Percentiles rank a stretch among this genome's conserved stretches.
Evolutionary conservation across 2,329 filamentous ascomycete species (phyloP).

Genomic region (Fusarium equiseti): DNA sequence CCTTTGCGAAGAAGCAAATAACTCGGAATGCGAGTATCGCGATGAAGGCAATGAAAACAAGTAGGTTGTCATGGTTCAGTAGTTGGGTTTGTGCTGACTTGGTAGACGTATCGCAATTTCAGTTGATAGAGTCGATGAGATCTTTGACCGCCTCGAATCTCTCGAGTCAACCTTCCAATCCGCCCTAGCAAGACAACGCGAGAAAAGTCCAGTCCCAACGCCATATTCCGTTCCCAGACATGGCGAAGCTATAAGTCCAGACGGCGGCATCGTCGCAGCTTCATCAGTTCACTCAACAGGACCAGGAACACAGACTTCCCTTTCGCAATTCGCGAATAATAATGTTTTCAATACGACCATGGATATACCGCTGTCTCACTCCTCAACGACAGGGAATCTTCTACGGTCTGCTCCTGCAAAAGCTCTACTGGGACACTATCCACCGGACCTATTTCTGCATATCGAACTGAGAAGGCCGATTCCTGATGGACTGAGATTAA

Average conservation of each 20-base stretch:
- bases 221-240: conserved; percentile 18
- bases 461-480: conserved; percentile 33
- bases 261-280: conserved; percentile 5
- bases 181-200: conserved; percentile 22
- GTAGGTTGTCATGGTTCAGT: background rate
- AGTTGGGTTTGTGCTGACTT: background rate
- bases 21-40: conserved; percentile 38
- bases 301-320: conserved; percentile 18
- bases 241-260: conserved; percentile 24
- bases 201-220: conserved; percentile 16
- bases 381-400: conserved; percentile 31
- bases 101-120: conserved; percentile 2
- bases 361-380: conserved; percentile 39
- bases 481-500: conserved; percentile 17
- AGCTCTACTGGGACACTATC: conserved; percentile 26
- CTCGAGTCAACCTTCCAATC: conserved; percentile 29
- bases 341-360: conserved; percentile 42
- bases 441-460: conserved; percentile 34
- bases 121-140: conserved; percentile 37
- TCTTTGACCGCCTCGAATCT: conserved; percentile 34
- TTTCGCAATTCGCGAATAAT: conserved; percentile 36
- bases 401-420: conserved; percentile 33
- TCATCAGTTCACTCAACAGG: conserved; percentile 30
- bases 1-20: conserved; percentile 38
- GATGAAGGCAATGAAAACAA: conserved; percentile 24